Conservation (phyloP, 2,329 filamentous ascomycete species). For the Monascus ruber region DNA sequence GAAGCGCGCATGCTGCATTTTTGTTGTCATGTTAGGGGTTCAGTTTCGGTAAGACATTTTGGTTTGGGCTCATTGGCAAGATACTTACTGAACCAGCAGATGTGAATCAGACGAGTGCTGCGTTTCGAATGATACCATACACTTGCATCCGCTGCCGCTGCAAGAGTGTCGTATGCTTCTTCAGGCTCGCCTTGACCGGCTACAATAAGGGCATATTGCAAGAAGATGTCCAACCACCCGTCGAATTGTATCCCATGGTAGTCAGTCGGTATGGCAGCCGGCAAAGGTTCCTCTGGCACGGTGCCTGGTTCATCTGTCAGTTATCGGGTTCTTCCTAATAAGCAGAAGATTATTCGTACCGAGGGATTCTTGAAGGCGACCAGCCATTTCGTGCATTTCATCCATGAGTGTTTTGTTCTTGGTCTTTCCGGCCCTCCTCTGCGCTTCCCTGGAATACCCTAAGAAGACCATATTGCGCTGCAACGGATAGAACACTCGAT, state of each 20-base stretch:
- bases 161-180: conserved; percentile 69
- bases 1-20: conserved; percentile 61
- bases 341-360: conserved; percentile 14
- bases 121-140: conserved; percentile 64
- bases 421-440: conserved; percentile 24
- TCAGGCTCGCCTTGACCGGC: conserved; percentile 55
- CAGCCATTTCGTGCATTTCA: conserved; percentile 34
- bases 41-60: conserved; percentile 7
- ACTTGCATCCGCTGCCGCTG: conserved; percentile 66
- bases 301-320: conserved; percentile 7
- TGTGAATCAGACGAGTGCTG: conserved; percentile 60
- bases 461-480: conserved; percentile 41
- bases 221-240: conserved; percentile 80
- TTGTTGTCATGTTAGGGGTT: too few species aligned
- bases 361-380: conserved; percentile 31
- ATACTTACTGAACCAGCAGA: conserved; percentile 60
- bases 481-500: conserved; percentile 48
- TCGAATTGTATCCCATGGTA: conserved; percentile 73
- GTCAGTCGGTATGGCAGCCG: conserved; percentile 35
- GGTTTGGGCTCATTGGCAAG: background rate
- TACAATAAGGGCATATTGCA: conserved; percentile 71
- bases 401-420: conserved; percentile 28
- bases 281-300: conserved; percentile 14
- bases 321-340: background rate
- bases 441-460: conserved; percentile 34